Percentiles rank a stretch among this genome's conserved stretches.
Evolutionary conservation across 163 green algal genomes (phyloP).

Genomic region (Chloromonas sp.): DNA sequence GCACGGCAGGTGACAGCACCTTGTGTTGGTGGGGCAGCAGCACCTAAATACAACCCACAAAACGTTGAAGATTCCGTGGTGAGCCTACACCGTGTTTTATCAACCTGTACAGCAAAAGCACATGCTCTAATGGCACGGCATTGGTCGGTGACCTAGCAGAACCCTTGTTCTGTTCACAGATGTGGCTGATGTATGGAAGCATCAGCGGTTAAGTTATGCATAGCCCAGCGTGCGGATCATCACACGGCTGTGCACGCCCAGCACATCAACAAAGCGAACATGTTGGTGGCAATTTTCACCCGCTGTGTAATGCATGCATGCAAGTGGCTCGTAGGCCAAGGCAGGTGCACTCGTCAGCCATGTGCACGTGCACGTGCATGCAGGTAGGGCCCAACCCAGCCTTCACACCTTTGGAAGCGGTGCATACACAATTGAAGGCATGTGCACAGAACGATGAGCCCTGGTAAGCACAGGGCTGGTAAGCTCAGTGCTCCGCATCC

Average conservation of each 20-base stretch:
- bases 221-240: neutral
- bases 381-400: conserved; percentile 26
- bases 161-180: neutral
- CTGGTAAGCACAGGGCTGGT: conserved; percentile 14
- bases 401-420: conserved; percentile 23
- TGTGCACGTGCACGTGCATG: neutral
- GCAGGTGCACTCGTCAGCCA: too few species aligned
- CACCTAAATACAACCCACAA: conserved; percentile 17
- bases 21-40: neutral
- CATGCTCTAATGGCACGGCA: neutral
- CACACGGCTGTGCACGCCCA: neutral
- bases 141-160: neutral
- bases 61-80: conserved; percentile 21
- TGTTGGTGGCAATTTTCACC: too few species aligned
- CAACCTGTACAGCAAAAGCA: too few species aligned
- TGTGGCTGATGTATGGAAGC: neutral
- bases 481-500: neutral
- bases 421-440: conserved; percentile 31
- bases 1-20: too few species aligned
- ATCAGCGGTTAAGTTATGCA: neutral
- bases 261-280: too few species aligned
- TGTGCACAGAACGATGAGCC: conserved; percentile 21
- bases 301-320: too few species aligned
- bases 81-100: neutral
- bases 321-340: neutral